phyloP scores from a whole-genome alignment of 441 rosid species.

The Francoa sonchifolia region DNA sequence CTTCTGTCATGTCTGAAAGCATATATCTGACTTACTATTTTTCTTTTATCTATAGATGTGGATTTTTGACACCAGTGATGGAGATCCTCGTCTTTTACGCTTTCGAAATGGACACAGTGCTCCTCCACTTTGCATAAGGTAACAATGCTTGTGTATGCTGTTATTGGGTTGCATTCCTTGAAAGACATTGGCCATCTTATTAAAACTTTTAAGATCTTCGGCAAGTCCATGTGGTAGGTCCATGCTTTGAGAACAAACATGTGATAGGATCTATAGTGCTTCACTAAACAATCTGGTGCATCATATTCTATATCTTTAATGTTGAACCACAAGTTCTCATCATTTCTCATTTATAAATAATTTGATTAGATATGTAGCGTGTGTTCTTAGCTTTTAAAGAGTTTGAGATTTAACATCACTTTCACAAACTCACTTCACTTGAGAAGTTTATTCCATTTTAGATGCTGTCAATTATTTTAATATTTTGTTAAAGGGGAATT shows the following conservation, averaged over 20 bases:
- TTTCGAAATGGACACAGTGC: conserved; percentile 99
- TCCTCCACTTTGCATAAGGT: conserved; percentile 94
- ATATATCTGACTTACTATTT: not conserved
- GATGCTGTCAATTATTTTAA: not conserved
- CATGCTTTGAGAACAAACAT: too few species aligned
- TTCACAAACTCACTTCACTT: not conserved
- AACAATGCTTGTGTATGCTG: not conserved
- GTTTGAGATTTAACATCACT: too few species aligned
- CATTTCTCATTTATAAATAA: too few species aligned
- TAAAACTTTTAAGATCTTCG: too few species aligned
- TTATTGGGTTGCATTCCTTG: not conserved
- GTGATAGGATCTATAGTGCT: too few species aligned
- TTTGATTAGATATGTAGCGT: too few species aligned
- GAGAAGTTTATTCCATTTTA: not conserved
- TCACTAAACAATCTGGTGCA: too few species aligned
- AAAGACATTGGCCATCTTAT: too few species aligned
- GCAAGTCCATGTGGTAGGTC: too few species aligned
- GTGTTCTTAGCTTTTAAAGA: too few species aligned
- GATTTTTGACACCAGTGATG: conserved; percentile 94
- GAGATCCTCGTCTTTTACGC: conserved; percentile 87
- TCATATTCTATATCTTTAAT: too few species aligned
- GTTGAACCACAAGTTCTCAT: too few species aligned
- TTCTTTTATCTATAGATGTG: conserved; percentile 73
- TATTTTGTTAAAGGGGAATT: not conserved
- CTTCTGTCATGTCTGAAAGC: not conserved